Percentiles rank a stretch among this genome's conserved stretches.
phyloP scores from a whole-genome alignment of 2,329 filamentous ascomycete genomes.

The Orbilia ellipsospora region DNA sequence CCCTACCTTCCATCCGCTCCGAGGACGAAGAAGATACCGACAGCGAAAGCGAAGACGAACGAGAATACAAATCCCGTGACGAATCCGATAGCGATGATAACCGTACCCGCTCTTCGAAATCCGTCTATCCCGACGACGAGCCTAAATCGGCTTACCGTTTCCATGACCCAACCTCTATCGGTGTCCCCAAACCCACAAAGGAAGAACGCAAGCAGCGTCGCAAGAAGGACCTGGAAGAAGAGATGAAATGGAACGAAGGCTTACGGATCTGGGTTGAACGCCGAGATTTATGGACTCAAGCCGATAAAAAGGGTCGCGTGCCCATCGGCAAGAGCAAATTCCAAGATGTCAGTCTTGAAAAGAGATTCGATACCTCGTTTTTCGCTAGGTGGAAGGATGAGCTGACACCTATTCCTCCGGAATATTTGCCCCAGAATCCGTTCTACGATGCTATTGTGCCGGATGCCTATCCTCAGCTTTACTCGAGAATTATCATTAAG shows the following conservation, averaged over 20 bases:
- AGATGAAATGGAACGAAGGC: conserved; percentile 58
- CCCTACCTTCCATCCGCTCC: conserved; percentile 29
- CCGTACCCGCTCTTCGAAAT: conserved; percentile 41
- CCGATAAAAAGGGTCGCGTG: conserved; percentile 58
- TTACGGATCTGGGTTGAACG: conserved; percentile 57
- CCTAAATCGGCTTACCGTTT: conserved; percentile 51
- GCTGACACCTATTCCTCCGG: conserved; percentile 35
- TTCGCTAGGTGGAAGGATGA: conserved; percentile 40
- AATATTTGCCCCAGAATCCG: conserved; percentile 55
- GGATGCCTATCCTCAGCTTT: conserved; percentile 57
- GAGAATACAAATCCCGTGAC: conserved; percentile 56
- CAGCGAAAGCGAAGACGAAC: conserved; percentile 41
- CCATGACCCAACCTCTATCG: conserved; percentile 46
- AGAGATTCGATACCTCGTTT: conserved; percentile 24
- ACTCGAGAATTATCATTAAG: conserved; percentile 56
- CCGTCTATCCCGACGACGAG: conserved; percentile 53
- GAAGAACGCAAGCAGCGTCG: conserved; percentile 46
- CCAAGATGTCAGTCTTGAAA: conserved; percentile 56
- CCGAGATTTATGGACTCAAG: conserved; percentile 58
- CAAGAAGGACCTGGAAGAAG: conserved; percentile 52
- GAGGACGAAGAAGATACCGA: conserved; percentile 35
- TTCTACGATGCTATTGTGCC: conserved; percentile 56
- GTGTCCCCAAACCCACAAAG: conserved; percentile 23
- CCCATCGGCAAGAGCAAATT: conserved; percentile 58
- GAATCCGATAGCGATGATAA: conserved; percentile 56